These are phyloP conservation scores for Fusarium luffae DNA, from an alignment of 2,329 filamentous ascomycete genomes.

Conservation along the genomic window DNA sequence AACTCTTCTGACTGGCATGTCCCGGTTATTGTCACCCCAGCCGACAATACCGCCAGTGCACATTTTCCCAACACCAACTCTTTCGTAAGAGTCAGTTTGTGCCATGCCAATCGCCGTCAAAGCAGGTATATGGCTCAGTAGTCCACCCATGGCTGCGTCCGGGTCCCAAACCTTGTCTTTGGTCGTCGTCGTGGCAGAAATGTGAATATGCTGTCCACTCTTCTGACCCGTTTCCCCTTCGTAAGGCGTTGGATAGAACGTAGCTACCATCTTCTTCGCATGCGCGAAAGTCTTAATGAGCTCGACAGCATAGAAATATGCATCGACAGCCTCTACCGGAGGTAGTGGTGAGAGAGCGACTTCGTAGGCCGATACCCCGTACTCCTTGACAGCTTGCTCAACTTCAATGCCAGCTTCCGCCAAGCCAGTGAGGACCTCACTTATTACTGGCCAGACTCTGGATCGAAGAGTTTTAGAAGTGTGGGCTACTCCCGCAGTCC, in stretches of 20 bases:
- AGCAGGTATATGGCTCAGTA: conserved; percentile 4
- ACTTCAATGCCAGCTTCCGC: not conserved
- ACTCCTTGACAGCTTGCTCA: conserved; percentile 16
- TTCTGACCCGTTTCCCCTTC: not conserved
- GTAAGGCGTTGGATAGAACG: conserved; percentile 11
- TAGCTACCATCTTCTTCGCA: not conserved
- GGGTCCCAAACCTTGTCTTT: not conserved
- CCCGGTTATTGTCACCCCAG: conserved; percentile 13
- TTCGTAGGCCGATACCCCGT: conserved; percentile 9
- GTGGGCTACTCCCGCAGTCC: not conserved
- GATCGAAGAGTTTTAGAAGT: not conserved
- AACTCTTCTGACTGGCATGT: conserved; percentile 17
- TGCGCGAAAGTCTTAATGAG: not conserved
- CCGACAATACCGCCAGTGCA: not conserved
- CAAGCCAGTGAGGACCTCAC: not conserved
- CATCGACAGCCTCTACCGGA: conserved; percentile 2
- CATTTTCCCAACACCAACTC: not conserved
- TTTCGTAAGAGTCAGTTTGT: conserved; percentile 8
- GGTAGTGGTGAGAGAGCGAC: conserved; percentile 3
- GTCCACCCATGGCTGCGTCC: not conserved
- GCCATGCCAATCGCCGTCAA: not conserved
- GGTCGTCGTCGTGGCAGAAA: not conserved
- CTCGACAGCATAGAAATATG: conserved; percentile 1
- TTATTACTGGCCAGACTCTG: not conserved
- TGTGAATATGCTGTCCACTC: conserved; percentile 19